Evolutionary conservation across 768 basidiomycete genomes (phyloP), one percentile per base, ranked within the genome.

Genomic region (Suillus variegatus): DNA sequence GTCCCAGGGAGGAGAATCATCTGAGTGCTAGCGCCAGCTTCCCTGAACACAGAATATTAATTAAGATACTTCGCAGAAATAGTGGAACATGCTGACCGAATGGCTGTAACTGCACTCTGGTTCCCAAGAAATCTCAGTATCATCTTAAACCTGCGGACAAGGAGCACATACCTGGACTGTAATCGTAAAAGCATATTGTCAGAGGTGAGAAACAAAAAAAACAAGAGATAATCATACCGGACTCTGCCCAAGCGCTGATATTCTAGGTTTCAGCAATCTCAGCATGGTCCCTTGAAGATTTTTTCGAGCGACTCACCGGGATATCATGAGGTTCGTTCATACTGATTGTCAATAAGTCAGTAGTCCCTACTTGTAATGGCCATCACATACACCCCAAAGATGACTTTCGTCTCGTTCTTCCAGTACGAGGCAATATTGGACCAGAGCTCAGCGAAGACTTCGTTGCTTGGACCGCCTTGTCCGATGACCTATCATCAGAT

Each of bases 271-370:
- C 57, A 10, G 36, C 36, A 10, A 38, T 38, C 36, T 38, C 36
- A 38, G 36, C 36, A 38, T 38, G 36, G 10, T 10, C 36, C 2
- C 36, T 38, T 10, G 10, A 38, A 10, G 36, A 38, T 38, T 38
- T 38, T 38, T 38, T 38, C 32, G 36, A 38, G 36, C 10, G 2
- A 66, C 73, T 56, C 25, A 71, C 72, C 10, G 84, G 83, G 8
- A 86, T 72, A 70, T 88, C 84, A 67, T 89, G 87, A 5, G 87
- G 87, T 67, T 88, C 87, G 67, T 88, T 88, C 86, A 88, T 87
- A 35, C 84, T 85, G 43, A 51, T 43, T 51, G 38, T 66, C 14
- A 67, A 13, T 41, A 40, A 40, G 36, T 25, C 32, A 58, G 62
- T 9, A 16, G 22, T 40, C 10, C 0, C 3, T 40, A 38, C 44